These are phyloP conservation scores for Phytophthora pistaciae DNA, from an alignment of 352 stramenopile species.

Conservation along the genomic window DNA sequence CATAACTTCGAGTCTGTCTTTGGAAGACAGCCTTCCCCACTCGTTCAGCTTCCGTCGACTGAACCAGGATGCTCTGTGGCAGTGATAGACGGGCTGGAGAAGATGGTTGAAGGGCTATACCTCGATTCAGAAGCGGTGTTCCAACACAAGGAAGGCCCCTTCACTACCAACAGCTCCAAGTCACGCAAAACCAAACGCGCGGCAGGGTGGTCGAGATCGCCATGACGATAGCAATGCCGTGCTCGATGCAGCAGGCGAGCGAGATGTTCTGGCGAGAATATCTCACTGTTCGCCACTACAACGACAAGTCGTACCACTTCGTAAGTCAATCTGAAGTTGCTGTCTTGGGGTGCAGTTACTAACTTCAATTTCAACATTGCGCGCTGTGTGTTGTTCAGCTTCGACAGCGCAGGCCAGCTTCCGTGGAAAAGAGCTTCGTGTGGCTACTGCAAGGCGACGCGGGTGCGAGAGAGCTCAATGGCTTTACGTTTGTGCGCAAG, in stretches of 20 bases:
- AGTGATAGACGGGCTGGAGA: conserved; percentile 32
- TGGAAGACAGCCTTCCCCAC: neutral
- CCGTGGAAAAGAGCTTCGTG: conserved; percentile 34
- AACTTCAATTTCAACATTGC: conserved; percentile 6
- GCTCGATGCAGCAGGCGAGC: conserved; percentile 24
- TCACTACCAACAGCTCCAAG: neutral
- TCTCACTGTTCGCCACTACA: conserved; percentile 16
- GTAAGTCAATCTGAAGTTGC: conserved; percentile 13
- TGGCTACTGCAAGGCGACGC: conserved; percentile 16
- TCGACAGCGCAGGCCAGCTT: conserved; percentile 20
- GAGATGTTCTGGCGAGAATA: conserved; percentile 29
- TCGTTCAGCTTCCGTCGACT: neutral
- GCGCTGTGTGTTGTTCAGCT: conserved; percentile 9
- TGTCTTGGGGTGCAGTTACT: neutral
- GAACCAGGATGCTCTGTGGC: neutral
- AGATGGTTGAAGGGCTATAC: conserved; percentile 26
- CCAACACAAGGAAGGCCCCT: neutral
- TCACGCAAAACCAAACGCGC: neutral
- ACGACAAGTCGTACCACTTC: conserved; percentile 38
- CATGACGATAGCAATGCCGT: conserved; percentile 9
- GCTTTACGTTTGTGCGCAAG: conserved; percentile 35
- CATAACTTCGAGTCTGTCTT: conserved; percentile 16
- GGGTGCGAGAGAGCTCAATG: conserved; percentile 16
- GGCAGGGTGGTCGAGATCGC: conserved; percentile 28
- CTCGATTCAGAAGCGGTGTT: conserved; percentile 29